Evolutionary conservation across 1,284 basidiomycete genomes (phyloP).

Genomic region (Leccinum fuscescens): DNA sequence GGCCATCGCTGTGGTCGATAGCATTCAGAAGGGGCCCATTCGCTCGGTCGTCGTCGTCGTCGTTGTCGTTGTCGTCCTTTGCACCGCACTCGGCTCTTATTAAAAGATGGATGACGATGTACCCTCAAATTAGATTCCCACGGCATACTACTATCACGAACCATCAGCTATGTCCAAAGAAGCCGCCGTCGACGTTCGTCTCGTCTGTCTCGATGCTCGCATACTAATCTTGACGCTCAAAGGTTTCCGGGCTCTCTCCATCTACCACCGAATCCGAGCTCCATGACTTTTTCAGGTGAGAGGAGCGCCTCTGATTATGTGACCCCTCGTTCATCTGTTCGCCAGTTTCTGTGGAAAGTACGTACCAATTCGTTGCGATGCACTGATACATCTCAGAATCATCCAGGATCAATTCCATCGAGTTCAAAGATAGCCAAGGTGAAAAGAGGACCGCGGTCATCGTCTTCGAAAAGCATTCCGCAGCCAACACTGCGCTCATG

Average conservation of each 20-base stretch:
- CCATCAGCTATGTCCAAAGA: slow-evolving; percentile 23
- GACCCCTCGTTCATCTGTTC: slow-evolving; percentile 10
- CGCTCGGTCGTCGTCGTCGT: slow-evolving; percentile 6
- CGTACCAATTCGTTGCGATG: slow-evolving; percentile 16
- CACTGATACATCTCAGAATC: not conserved
- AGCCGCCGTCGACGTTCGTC: slow-evolving; percentile 25
- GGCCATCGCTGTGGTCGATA: slow-evolving; percentile 20
- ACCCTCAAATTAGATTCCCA: slow-evolving; percentile 13
- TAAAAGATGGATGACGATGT: slow-evolving; percentile 5
- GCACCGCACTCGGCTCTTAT: slow-evolving; percentile 18
- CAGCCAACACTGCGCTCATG: slow-evolving; percentile 81
- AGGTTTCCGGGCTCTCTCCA: slow-evolving; percentile 67
- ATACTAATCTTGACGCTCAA: not conserved
- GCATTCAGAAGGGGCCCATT: slow-evolving; percentile 8
- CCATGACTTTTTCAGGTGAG: slow-evolving; percentile 74
- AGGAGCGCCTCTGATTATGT: slow-evolving; percentile 21
- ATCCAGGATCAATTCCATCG: slow-evolving; percentile 61
- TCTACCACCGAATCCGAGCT: slow-evolving; percentile 61
- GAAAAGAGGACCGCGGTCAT: slow-evolving; percentile 50
- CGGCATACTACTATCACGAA: slow-evolving; percentile 6
- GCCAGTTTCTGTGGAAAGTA: slow-evolving; percentile 76
- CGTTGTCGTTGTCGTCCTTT: slow-evolving; percentile 2
- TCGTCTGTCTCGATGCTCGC: not conserved
- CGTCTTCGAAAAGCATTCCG: slow-evolving; percentile 72
- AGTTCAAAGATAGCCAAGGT: slow-evolving; percentile 41